Evolutionary conservation across 495 filamentous ascomycete species (phyloP).

Genomic region (Evernia prunastri): DNA sequence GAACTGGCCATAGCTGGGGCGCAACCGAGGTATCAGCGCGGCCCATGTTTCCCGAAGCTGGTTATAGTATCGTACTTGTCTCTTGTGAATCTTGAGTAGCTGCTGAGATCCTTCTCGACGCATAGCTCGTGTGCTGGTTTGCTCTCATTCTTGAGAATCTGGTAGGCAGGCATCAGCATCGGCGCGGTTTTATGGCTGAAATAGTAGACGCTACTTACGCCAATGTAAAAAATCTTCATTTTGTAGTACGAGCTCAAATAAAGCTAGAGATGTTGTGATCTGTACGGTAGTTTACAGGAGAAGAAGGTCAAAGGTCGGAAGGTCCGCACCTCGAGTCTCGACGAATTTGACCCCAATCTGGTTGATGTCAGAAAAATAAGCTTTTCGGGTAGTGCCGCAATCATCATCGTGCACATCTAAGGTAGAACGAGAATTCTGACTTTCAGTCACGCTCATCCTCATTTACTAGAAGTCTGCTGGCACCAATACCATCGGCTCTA

Average conservation of each 20-base stretch:
- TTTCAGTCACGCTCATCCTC: too few relatives aligned
- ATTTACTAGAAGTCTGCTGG: background rate
- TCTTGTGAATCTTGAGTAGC: slow-evolving; percentile 75
- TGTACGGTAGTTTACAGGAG: background rate
- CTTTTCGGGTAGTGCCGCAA: background rate
- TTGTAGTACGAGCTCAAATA: slow-evolving; percentile 25
- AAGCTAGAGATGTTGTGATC: background rate
- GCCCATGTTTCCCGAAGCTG: background rate
- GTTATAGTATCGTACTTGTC: slow-evolving; percentile 44
- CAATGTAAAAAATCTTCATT: slow-evolving; percentile 95
- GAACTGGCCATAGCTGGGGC: slow-evolving; percentile 47
- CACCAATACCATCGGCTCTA: background rate
- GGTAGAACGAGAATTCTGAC: too few relatives aligned
- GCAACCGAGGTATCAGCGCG: slow-evolving; percentile 10
- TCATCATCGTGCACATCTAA: background rate
- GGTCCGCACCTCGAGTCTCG: too few relatives aligned
- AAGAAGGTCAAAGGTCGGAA: background rate
- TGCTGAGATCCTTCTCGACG: slow-evolving; percentile 70
- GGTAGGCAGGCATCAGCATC: slow-evolving; percentile 20
- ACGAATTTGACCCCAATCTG: too few relatives aligned
- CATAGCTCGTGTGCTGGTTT: slow-evolving; percentile 77
- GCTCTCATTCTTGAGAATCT: slow-evolving; percentile 76
- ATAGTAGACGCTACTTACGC: slow-evolving; percentile 49
- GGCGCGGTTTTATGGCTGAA: slow-evolving; percentile 3
- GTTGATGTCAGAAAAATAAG: background rate